phyloP scores from a whole-genome alignment of 2,329 filamentous ascomycete genomes.

The Alternaria conjuncta region DNA sequence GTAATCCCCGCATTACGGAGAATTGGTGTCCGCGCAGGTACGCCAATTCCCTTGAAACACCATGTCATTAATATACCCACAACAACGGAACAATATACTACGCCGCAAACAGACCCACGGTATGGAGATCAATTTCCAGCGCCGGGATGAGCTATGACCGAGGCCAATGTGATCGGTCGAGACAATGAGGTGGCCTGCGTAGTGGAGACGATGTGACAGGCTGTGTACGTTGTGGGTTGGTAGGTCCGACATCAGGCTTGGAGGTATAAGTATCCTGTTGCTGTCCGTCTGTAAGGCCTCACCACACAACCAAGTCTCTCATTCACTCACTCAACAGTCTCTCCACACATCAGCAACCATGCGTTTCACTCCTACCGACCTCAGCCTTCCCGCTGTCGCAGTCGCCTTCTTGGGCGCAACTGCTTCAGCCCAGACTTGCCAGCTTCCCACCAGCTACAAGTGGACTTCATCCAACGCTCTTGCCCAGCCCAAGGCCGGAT shows the following conservation, averaged over 20 bases:
- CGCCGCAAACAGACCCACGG: background rate
- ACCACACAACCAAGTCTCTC: slow-evolving; percentile 1
- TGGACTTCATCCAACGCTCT: slow-evolving; percentile 63
- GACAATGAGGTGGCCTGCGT: background rate
- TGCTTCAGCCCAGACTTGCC: slow-evolving; percentile 48
- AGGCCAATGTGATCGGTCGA: background rate
- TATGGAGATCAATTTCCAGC: slow-evolving; percentile 11
- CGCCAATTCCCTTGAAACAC: slow-evolving; percentile 6
- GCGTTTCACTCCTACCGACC: slow-evolving; percentile 12
- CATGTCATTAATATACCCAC: slow-evolving; percentile 14
- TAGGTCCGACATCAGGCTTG: background rate
- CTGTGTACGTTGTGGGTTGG: background rate
- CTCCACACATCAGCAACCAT: slow-evolving; percentile 4
- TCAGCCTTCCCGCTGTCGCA: slow-evolving; percentile 10
- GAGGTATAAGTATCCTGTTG: slow-evolving; percentile 11
- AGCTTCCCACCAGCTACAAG: slow-evolving; percentile 61
- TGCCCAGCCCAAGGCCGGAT: slow-evolving; percentile 60
- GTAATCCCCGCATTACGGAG: slow-evolving; percentile 12
- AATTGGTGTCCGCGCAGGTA: slow-evolving; percentile 8
- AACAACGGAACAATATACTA: slow-evolving; percentile 13
- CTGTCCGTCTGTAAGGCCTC: background rate
- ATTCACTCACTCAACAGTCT: background rate
- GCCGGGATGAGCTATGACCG: background rate
- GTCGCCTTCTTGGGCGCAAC: slow-evolving; percentile 19
- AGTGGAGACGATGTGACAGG: background rate